phyloP scores from a whole-genome alignment of 1,139 yeast species.

The Saccharomyces hybrid region DNA sequence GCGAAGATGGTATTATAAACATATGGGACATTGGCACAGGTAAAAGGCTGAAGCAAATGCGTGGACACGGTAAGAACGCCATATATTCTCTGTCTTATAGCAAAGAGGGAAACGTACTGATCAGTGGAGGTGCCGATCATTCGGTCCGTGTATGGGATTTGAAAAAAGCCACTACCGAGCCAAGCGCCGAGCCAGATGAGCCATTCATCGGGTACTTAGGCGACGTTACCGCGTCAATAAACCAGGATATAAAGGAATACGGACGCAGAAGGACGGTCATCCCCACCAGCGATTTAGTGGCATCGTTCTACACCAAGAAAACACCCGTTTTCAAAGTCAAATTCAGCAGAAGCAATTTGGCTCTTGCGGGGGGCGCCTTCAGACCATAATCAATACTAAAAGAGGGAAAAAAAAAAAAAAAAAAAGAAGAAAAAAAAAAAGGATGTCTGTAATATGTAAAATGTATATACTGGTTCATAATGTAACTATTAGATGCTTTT shows the following conservation, averaged over 20 bases:
- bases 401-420: background rate
- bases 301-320: constrained; percentile 86
- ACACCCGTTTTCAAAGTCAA: constrained; percentile 92
- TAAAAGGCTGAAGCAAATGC: constrained; percentile 67
- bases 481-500: background rate
- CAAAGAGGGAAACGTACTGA: constrained; percentile 79
- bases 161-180: constrained; percentile 72
- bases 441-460: background rate
- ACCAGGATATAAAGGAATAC: constrained; percentile 34
- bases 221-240: constrained; percentile 33
- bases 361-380: constrained; percentile 89
- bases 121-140: constrained; percentile 89
- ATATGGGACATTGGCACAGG: constrained; percentile 96
- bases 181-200: constrained; percentile 73
- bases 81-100: constrained; percentile 82
- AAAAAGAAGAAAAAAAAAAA: background rate
- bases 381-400: constrained; percentile 9
- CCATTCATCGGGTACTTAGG: constrained; percentile 40
- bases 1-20: constrained; percentile 83
- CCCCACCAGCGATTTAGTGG: constrained; percentile 84
- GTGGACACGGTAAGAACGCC: constrained; percentile 86
- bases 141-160: constrained; percentile 96
- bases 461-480: background rate
- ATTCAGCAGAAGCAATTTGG: constrained; percentile 82
- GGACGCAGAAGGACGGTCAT: constrained; percentile 57